Evolutionary conservation across 2,329 filamentous ascomycete genomes (phyloP).

Genomic region (Pseudogymnoascus sp.): DNA sequence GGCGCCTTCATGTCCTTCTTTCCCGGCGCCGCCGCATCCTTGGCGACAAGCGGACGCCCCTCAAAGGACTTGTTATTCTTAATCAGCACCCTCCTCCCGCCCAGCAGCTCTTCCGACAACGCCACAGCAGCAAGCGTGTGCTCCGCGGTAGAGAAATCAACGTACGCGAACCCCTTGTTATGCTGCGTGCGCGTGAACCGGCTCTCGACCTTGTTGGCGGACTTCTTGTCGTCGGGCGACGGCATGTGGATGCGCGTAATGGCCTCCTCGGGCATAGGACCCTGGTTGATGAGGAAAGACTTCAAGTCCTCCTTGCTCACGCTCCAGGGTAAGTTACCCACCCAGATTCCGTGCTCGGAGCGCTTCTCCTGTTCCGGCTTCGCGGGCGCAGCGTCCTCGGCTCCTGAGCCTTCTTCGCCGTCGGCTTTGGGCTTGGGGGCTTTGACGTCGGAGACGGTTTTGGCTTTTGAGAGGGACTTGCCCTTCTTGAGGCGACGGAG

Average conservation of each 20-base stretch:
- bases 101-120: conserved; percentile 74
- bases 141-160: conserved; percentile 70
- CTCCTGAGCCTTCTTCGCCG: conserved; percentile 26
- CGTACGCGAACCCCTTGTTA: conserved; percentile 94
- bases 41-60: conserved; percentile 68
- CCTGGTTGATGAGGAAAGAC: conserved; percentile 68
- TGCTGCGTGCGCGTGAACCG: conserved; percentile 24
- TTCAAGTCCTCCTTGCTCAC: conserved; percentile 66
- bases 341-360: conserved; percentile 84
- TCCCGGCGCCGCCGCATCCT: conserved; percentile 19
- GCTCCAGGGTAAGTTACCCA: conserved; percentile 87
- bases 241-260: conserved; percentile 66
- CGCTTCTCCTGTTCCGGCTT: conserved; percentile 45
- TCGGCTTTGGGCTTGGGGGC: conserved; percentile 25
- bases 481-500: conserved; percentile 83
- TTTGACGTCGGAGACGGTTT: conserved; percentile 33
- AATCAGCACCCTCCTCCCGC: conserved; percentile 76
- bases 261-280: conserved; percentile 56
- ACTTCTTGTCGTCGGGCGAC: conserved; percentile 39
- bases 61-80: conserved; percentile 88
- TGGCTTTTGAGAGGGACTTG: conserved; percentile 45
- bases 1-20: conserved; percentile 50
- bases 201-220: conserved; percentile 26
- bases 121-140: conserved; percentile 67
- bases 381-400: conserved; percentile 19